A percentile compares a stretch with the other conserved stretches of the same genome.
Conservation (phyloP, 1,284 basidiomycete genomes). For the Trichosporon sp. region DNA sequence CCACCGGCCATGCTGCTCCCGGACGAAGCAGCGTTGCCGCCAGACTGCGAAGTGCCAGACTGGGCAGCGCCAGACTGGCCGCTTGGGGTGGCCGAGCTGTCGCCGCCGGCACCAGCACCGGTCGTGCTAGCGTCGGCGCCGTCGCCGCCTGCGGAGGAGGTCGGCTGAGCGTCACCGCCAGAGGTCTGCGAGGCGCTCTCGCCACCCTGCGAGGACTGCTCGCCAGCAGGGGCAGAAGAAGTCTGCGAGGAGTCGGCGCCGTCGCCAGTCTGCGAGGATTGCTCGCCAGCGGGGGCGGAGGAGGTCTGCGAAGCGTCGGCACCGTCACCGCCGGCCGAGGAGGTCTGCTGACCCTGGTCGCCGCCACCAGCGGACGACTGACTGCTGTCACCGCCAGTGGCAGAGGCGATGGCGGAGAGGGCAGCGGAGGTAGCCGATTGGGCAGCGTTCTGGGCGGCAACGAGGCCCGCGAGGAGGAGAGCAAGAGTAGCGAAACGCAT, state of each 20-base stretch:
- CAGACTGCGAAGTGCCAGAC: not conserved
- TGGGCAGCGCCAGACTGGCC: not conserved
- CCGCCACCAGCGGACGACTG: not conserved
- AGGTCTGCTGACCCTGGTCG: not conserved
- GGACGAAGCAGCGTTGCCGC: not conserved
- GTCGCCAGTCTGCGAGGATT: not conserved
- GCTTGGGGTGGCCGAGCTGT: not conserved
- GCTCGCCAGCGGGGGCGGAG: too few species aligned
- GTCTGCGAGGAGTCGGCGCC: not conserved
- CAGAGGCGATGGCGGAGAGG: not conserved
- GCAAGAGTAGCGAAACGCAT: slow-evolving; percentile 10
- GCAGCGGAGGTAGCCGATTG: slow-evolving; percentile 7
- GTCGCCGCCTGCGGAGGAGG: too few species aligned
- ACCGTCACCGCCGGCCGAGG: too few species aligned
- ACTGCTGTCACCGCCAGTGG: not conserved
- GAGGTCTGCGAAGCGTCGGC: too few species aligned
- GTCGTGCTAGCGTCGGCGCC: not conserved
- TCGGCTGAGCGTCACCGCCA: too few species aligned
- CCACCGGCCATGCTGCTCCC: not conserved
- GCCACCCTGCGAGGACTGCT: too few species aligned
- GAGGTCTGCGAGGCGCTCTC: not conserved
- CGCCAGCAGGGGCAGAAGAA: not conserved
- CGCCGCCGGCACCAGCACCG: not conserved
- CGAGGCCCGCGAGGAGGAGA: slow-evolving; percentile 4
- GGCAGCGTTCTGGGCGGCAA: slow-evolving; percentile 12